Evolutionary conservation across 768 basidiomycete species (phyloP).

Genomic region (Naganishia friedmannii): DNA sequence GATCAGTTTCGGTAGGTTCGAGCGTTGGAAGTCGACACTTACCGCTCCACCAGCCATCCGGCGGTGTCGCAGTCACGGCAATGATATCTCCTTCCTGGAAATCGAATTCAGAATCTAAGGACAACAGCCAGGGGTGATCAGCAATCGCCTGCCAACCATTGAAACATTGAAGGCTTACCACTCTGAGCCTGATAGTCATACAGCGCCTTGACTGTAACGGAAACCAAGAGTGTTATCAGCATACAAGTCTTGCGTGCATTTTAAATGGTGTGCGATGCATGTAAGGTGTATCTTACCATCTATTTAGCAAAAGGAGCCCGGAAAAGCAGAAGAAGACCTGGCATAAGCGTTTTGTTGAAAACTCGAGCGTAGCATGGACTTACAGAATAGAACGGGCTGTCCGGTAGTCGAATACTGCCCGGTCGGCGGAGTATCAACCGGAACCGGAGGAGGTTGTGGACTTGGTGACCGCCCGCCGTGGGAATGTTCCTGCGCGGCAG

Average conservation of each 20-base stretch:
- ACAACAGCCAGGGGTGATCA: slow-evolving; percentile 41
- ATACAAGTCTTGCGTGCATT: slow-evolving; percentile 21
- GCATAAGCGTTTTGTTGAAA: not conserved
- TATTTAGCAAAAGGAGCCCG: not conserved
- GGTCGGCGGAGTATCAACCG: slow-evolving; percentile 59
- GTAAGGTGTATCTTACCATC: no score
- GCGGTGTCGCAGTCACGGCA: slow-evolving; percentile 86
- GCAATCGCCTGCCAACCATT: not conserved
- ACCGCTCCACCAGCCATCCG: slow-evolving; percentile 98
- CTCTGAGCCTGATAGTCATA: slow-evolving; percentile 76
- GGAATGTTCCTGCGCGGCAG: not conserved
- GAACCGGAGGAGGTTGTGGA: slow-evolving; percentile 47
- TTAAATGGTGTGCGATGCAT: no score
- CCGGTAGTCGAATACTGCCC: slow-evolving; percentile 80
- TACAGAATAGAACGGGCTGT: slow-evolving; percentile 78
- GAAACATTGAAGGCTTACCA: slow-evolving; percentile 27
- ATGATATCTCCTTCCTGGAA: slow-evolving; percentile 95
- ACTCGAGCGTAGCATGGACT: slow-evolving; percentile 41
- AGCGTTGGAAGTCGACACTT: slow-evolving; percentile 60
- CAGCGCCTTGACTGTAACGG: slow-evolving; percentile 66
- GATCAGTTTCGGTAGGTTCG: not conserved
- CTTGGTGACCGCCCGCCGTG: slow-evolving; percentile 33
- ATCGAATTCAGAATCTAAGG: slow-evolving; percentile 89
- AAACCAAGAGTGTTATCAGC: slow-evolving; percentile 5
- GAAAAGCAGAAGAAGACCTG: not conserved